Evolutionary conservation across 2,329 filamentous ascomycete species (phyloP).

Genomic region (Venturia nashicola): DNA sequence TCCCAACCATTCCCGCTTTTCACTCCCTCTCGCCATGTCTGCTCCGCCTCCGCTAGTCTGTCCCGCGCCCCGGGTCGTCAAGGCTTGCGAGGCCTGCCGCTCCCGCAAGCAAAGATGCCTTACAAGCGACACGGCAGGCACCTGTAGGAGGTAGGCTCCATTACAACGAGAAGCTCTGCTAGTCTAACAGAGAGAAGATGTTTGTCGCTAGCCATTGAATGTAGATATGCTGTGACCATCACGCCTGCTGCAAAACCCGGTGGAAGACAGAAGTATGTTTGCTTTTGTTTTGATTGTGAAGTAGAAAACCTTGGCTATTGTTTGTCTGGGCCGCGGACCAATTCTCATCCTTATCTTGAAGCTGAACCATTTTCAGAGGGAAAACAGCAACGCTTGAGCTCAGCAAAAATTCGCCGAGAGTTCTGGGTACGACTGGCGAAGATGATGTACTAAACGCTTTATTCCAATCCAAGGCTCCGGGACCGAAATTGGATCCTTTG

Average conservation of each 20-base stretch:
- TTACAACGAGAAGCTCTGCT: background rate
- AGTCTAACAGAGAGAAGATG: background rate
- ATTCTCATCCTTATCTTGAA: no score
- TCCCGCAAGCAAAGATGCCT: background rate
- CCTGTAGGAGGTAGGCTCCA: background rate
- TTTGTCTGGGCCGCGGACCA: no score
- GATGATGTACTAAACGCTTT: background rate
- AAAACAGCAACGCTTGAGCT: no score
- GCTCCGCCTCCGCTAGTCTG: background rate
- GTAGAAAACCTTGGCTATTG: no score
- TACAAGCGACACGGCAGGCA: background rate
- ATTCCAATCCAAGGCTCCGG: background rate
- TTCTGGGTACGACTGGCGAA: background rate
- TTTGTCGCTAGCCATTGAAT: background rate
- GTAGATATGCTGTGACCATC: background rate
- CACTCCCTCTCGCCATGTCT: background rate
- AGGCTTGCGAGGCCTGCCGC: background rate
- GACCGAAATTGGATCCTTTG: background rate
- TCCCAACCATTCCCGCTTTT: background rate
- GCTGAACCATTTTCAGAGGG: no score
- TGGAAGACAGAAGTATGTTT: background rate
- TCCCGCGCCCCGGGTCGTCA: background rate
- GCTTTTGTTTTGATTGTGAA: background rate
- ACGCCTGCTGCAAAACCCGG: background rate
- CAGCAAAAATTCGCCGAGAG: no score